phyloP scores from a whole-genome alignment of 306 rosid genomes.

The Quercus variabilis region DNA sequence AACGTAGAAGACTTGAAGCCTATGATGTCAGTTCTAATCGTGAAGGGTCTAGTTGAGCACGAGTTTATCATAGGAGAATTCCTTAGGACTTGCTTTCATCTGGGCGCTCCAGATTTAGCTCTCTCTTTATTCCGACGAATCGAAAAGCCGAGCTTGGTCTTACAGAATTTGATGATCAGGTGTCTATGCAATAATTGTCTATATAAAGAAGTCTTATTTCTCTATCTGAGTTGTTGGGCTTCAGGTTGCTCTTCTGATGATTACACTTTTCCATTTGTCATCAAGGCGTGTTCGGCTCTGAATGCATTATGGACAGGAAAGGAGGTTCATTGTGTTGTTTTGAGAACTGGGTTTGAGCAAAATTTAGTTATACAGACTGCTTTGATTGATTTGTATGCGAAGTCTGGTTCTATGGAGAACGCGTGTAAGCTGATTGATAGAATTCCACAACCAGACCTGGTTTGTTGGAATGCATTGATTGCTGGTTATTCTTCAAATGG shows the following conservation, averaged over 20 bases:
- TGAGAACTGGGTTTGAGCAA: constrained; percentile 26
- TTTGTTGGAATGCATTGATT: constrained; percentile 31
- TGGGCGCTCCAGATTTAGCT: constrained; percentile 31
- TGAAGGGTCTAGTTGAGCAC: constrained; percentile 16
- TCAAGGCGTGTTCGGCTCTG: constrained; percentile 36
- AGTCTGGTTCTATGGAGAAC: constrained; percentile 10
- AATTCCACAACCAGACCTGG: constrained; percentile 34
- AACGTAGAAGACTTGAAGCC: constrained; percentile 4
- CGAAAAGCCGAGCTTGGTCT: constrained; percentile 20
- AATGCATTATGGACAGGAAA: constrained; percentile 11
- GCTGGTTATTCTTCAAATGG: constrained; percentile 34
- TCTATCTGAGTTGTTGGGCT: constrained; percentile 9
- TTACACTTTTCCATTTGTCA: constrained; percentile 30
- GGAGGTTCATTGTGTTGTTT: constrained; percentile 25
- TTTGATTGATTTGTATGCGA: constrained; percentile 26
- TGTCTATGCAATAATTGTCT: constrained; percentile 21
- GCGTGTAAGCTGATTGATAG: constrained; percentile 29
- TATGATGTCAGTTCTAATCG: constrained; percentile 15
- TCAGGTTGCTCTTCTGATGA: constrained; percentile 29
- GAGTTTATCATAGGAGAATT: constrained; percentile 6
- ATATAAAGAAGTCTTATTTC: constrained; percentile 18
- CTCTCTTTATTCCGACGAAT: constrained; percentile 16
- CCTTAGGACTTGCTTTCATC: constrained; percentile 18
- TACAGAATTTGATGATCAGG: constrained; percentile 30
- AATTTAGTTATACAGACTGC: constrained; percentile 30